Evolutionary conservation across 1,284 basidiomycete genomes (phyloP).

Genomic region (Tylopilus orsonianus): DNA sequence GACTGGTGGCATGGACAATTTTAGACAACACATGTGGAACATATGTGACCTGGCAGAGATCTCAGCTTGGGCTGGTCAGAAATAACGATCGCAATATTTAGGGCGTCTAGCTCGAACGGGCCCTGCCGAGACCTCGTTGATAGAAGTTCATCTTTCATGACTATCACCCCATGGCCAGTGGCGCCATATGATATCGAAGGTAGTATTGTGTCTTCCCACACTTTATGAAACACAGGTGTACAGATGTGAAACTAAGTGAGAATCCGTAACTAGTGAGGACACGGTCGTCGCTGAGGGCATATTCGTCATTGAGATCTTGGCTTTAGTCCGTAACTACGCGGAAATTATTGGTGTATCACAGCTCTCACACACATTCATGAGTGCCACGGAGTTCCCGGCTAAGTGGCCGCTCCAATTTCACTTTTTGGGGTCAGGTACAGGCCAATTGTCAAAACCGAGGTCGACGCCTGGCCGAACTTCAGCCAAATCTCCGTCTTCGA

Average conservation of each 20-base stretch:
- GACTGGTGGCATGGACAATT: no score
- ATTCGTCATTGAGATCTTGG: background rate
- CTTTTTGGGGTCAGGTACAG: slow-evolving; percentile 14
- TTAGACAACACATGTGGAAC: no score
- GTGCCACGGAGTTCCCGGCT: background rate
- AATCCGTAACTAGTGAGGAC: slow-evolving; percentile 1
- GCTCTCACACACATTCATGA: background rate
- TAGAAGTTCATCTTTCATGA: background rate
- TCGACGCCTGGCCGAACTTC: slow-evolving; percentile 48
- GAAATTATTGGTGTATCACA: background rate
- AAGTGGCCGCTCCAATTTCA: slow-evolving; percentile 1
- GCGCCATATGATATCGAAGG: background rate
- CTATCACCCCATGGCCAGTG: background rate
- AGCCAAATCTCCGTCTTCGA: slow-evolving; percentile 1
- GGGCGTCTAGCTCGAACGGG: background rate
- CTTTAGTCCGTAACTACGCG: background rate
- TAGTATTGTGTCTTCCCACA: background rate
- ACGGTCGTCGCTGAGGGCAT: slow-evolving; percentile 2
- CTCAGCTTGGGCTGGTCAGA: slow-evolving; percentile 2
- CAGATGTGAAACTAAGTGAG: slow-evolving; percentile 1
- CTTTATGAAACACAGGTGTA: background rate
- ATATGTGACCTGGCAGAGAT: slow-evolving; percentile 1
- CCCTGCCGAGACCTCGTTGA: background rate
- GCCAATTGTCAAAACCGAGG: slow-evolving; percentile 71
- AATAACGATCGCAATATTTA: background rate